phyloP scores from a whole-genome alignment of 345 rosid species.

The Moringa oleifera region DNA sequence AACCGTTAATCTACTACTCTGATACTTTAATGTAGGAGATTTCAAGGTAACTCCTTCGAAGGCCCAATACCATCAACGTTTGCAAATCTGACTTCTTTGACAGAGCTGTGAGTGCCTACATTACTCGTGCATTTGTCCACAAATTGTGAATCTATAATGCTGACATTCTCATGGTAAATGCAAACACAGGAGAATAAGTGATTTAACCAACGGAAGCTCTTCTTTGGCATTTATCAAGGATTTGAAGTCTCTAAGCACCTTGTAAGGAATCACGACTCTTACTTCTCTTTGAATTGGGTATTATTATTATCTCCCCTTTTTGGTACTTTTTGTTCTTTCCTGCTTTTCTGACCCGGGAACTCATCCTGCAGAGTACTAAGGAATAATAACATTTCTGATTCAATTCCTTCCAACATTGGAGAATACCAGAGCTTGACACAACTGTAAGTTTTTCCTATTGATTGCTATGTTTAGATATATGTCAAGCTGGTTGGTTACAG shows the following conservation, averaged over 20 bases:
- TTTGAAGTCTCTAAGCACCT: constrained; percentile 35
- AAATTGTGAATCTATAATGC: constrained; percentile 1
- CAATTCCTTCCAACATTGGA: constrained; percentile 53
- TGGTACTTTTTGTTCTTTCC: no score
- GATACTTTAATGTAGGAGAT: constrained; percentile 35
- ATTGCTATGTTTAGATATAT: no score
- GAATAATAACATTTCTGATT: constrained; percentile 44
- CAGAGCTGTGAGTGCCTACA: constrained; percentile 46
- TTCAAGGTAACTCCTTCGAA: constrained; percentile 47
- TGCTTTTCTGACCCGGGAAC: no score
- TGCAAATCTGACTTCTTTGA: constrained; percentile 42
- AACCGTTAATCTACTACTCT: not conserved
- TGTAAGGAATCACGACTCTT: constrained; percentile 33
- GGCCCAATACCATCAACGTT: constrained; percentile 66
- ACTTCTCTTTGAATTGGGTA: no score
- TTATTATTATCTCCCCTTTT: no score
- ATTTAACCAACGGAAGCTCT: constrained; percentile 48
- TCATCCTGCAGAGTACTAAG: constrained; percentile 42
- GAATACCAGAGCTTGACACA: constrained; percentile 40
- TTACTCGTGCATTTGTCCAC: constrained; percentile 1
- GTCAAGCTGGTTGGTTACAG: no score
- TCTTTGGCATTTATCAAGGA: constrained; percentile 43
- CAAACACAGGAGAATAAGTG: constrained; percentile 55
- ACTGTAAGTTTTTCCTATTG: constrained; percentile 37
- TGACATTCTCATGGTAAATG: not conserved